A percentile compares a stretch with the other conserved stretches of the same genome.
Evolutionary conservation across 768 basidiomycete species (phyloP).

Genomic region (Pholiota molesta): DNA sequence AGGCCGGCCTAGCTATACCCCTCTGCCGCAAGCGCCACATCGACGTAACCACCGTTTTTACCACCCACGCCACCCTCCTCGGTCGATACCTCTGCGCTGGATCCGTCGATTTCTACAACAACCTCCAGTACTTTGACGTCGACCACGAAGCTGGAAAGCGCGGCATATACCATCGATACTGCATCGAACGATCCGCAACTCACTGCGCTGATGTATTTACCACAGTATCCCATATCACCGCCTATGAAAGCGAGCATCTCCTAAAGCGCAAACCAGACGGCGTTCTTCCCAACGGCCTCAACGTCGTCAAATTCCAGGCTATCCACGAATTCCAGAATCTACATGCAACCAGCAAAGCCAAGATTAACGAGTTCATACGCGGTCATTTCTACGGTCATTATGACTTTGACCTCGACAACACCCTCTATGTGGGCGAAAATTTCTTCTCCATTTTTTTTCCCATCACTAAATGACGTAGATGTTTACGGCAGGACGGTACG

Average conservation of each 20-base stretch:
- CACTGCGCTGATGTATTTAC: constrained; percentile 99
- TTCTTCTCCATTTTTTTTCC: constrained; percentile 1
- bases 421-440: constrained; percentile 65
- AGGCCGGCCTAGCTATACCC: constrained; percentile 94
- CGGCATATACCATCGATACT: constrained; percentile 97
- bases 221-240: constrained; percentile 97
- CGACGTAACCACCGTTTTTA: constrained; percentile 98
- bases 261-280: constrained; percentile 98
- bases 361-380: constrained; percentile 97
- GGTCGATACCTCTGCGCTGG: constrained; percentile 99
- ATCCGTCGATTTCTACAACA: constrained; percentile 99
- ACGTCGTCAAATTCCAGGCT: constrained; percentile 98
- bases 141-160: constrained; percentile 99
- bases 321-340: constrained; percentile 99
- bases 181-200: constrained; percentile 92
- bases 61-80: constrained; percentile 96
- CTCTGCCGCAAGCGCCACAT: constrained; percentile 95
- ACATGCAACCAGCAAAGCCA: constrained; percentile 91
- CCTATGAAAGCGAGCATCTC: constrained; percentile 94
- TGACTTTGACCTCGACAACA: constrained; percentile 94
- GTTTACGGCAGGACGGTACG: constrained; percentile 99
- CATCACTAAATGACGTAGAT: constrained; percentile 50
- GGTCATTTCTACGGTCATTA: constrained; percentile 99
- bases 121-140: constrained; percentile 98
- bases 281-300: constrained; percentile 95